Evolutionary conservation across 2,329 filamentous ascomycete genomes (phyloP).

Genomic region (Fusarium clavum): DNA sequence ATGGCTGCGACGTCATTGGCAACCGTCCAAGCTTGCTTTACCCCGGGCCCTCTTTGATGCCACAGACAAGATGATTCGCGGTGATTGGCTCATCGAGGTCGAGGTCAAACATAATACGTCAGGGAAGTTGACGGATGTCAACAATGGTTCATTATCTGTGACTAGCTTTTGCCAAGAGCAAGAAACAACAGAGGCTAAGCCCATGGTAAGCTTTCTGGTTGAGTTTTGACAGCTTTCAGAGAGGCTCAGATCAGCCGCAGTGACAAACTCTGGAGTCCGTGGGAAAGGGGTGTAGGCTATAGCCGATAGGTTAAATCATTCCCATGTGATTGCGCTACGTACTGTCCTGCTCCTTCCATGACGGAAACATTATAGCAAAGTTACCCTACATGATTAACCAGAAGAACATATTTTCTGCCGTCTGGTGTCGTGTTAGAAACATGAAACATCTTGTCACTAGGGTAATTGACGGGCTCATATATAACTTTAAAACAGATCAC

Average conservation of each 20-base stretch:
- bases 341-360: background rate
- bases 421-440: background rate
- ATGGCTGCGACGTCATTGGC: constrained; percentile 43
- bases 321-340: constrained; percentile 30
- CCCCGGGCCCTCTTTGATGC: constrained; percentile 17
- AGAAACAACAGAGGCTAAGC: background rate
- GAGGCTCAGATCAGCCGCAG: background rate
- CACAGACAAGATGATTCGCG: constrained; percentile 11
- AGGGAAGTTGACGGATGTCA: constrained; percentile 16
- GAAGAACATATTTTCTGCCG: background rate
- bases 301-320: constrained; percentile 21
- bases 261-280: background rate
- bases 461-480: too few relatives aligned
- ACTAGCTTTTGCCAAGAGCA: constrained; percentile 18
- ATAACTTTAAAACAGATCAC: background rate
- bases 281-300: background rate
- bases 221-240: constrained; percentile 12
- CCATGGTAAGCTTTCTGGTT: background rate
- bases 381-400: background rate
- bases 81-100: constrained; percentile 23
- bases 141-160: constrained; percentile 5
- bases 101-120: constrained; percentile 38
- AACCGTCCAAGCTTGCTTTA: constrained; percentile 41
- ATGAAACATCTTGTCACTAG: background rate
- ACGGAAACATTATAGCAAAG: background rate